Percentiles rank a stretch among this genome's conserved stretches.
These are phyloP conservation scores for Pseudocercospora pini-densiflorae DNA, from an alignment of 2,329 filamentous ascomycete genomes.

Conservation along the genomic window DNA sequence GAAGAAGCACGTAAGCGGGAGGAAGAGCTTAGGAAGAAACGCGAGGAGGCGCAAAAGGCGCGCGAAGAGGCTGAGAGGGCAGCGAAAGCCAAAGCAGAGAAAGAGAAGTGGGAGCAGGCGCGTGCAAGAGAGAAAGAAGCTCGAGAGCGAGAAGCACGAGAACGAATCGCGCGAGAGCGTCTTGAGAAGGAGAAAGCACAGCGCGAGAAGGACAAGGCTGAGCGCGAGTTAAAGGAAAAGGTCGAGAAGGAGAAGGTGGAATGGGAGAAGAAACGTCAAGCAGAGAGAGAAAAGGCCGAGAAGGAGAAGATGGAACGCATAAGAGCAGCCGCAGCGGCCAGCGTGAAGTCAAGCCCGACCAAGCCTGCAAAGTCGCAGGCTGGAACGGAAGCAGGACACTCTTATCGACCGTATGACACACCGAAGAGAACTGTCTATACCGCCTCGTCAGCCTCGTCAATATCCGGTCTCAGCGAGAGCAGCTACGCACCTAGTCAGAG, in stretches of 20 bases:
- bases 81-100: slow-evolving; percentile 53
- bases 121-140: slow-evolving; percentile 54
- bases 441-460: slow-evolving; percentile 40
- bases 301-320: slow-evolving; percentile 35
- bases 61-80: slow-evolving; percentile 55
- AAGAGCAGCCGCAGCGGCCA: slow-evolving; percentile 37
- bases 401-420: slow-evolving; percentile 39
- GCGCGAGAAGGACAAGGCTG: slow-evolving; percentile 47
- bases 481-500: slow-evolving; percentile 86
- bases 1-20: slow-evolving; percentile 65
- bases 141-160: slow-evolving; percentile 53
- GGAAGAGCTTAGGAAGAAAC: slow-evolving; percentile 63
- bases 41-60: slow-evolving; percentile 60
- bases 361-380: slow-evolving; percentile 59
- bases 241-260: slow-evolving; percentile 49
- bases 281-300: slow-evolving; percentile 22
- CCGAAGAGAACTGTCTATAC: slow-evolving; percentile 53
- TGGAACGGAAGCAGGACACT: slow-evolving; percentile 64
- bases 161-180: slow-evolving; percentile 49
- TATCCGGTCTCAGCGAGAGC: slow-evolving; percentile 73
- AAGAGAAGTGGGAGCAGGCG: slow-evolving; percentile 57
- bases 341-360: slow-evolving; percentile 30
- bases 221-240: slow-evolving; percentile 41
- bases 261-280: slow-evolving; percentile 41
- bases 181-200: slow-evolving; percentile 43